phyloP scores from a whole-genome alignment of 73 alveolate species.

The Tetrahymena malaccensis region DNA sequence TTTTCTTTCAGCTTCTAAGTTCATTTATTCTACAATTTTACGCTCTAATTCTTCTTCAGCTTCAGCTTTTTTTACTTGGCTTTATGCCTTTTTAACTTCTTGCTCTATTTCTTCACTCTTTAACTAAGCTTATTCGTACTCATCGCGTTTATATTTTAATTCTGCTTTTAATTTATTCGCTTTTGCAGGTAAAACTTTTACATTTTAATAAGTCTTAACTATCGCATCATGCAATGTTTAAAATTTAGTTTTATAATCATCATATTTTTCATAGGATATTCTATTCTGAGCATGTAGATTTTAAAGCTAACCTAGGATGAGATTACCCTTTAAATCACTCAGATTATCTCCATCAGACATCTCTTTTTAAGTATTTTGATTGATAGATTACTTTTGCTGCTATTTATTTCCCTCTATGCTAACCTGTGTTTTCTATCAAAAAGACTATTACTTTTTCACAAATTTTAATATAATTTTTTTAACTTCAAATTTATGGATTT shows the following conservation, averaged over 20 bases:
- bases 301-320: background rate
- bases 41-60: constrained; percentile 42
- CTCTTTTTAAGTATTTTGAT: background rate
- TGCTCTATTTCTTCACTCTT: constrained; percentile 35
- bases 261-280: constrained; percentile 33
- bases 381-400: background rate
- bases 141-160: background rate
- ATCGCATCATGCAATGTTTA: constrained; percentile 44
- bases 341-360: background rate
- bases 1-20: constrained; percentile 68
- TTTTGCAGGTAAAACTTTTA: constrained; percentile 37
- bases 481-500: background rate
- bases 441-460: background rate
- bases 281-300: constrained; percentile 17
- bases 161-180: constrained; percentile 42
- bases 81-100: constrained; percentile 36
- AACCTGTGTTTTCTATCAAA: background rate
- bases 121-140: background rate
- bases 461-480: background rate
- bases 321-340: background rate
- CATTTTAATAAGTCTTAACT: constrained; percentile 47
- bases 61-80: constrained; percentile 17
- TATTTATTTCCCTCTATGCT: background rate
- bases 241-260: constrained; percentile 44
- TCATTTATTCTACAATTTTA: constrained; percentile 56